A percentile compares a stretch with the other conserved stretches of the same genome.
These are phyloP conservation scores for Diutina scorzettiae DNA, from an alignment of 1,139 yeast species.

Conservation along the genomic window DNA sequence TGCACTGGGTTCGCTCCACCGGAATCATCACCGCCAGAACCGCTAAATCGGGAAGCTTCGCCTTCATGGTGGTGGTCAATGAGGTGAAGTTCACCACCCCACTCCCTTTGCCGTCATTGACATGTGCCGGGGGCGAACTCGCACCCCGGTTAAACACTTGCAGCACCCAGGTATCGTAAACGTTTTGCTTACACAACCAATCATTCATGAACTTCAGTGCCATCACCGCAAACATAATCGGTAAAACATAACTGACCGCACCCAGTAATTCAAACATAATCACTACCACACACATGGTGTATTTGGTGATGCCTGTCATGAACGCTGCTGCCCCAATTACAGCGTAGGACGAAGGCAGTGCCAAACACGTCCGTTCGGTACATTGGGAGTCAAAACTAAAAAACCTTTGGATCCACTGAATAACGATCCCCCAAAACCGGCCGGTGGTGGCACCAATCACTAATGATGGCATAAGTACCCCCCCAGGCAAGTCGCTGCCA, in stretches of 20 bases:
- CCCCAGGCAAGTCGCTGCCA: conserved; percentile 63
- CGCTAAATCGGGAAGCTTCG: conserved; percentile 24
- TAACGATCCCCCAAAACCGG: conserved; percentile 50
- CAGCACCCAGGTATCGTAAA: conserved; percentile 35
- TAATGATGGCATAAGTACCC: conserved; percentile 61
- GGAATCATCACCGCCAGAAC: conserved; percentile 25
- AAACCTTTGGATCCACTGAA: conserved; percentile 37
- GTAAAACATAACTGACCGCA: conserved; percentile 46
- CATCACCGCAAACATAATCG: conserved; percentile 48
- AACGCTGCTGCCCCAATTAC: conserved; percentile 52
- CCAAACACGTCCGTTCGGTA: conserved; percentile 37
- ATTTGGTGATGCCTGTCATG: conserved; percentile 44
- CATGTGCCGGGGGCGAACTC: conserved; percentile 6
- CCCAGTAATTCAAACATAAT: conserved; percentile 48
- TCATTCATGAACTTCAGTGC: conserved; percentile 39
- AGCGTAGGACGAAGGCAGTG: conserved; percentile 50
- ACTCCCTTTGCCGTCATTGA: conserved; percentile 28
- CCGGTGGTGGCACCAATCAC: conserved; percentile 64
- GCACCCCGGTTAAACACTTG: conserved; percentile 17
- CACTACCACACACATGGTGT: conserved; percentile 45
- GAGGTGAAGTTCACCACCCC: conserved; percentile 27
- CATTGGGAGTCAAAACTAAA: conserved; percentile 31
- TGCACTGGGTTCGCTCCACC: conserved; percentile 16
- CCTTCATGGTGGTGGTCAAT: conserved; percentile 19
- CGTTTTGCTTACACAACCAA: conserved; percentile 31